A percentile compares a stretch with the other conserved stretches of the same genome.
Evolutionary conservation across 139 green algal species (phyloP).

Genomic region (Diplosphaera chodatii): DNA sequence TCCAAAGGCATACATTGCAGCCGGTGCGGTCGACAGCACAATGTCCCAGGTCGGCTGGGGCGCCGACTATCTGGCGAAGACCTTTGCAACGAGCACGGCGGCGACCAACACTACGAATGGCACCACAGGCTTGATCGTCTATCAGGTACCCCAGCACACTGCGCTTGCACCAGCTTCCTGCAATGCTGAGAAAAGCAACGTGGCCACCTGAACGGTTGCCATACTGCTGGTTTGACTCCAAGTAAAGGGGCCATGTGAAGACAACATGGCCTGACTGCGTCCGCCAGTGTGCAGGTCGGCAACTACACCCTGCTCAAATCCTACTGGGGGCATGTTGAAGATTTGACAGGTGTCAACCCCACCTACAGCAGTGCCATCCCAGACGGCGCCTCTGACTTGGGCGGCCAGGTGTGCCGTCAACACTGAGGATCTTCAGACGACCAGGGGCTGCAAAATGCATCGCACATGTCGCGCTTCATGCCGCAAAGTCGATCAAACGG

Average conservation of each 20-base stretch:
- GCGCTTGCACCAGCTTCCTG: no score
- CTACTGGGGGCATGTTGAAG: slow-evolving; percentile 16
- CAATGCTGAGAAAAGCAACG: no score
- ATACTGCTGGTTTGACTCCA: no score
- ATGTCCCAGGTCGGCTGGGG: slow-evolving; percentile 47
- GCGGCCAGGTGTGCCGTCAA: slow-evolving; percentile 27
- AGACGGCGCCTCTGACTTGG: slow-evolving; percentile 38
- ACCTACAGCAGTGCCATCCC: slow-evolving; percentile 7
- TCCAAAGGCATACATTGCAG: slow-evolving; percentile 27
- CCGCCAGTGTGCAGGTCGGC: slow-evolving; percentile 10
- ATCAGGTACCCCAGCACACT: slow-evolving; percentile 23
- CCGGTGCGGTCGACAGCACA: not conserved
- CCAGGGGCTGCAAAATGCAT: no score
- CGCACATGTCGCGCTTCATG: no score
- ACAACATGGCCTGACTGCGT: no score
- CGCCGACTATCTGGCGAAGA: slow-evolving; percentile 64
- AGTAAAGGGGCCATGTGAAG: no score
- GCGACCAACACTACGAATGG: not conserved
- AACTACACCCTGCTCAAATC: slow-evolving; percentile 14
- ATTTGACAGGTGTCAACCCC: slow-evolving; percentile 10
- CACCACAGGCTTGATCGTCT: slow-evolving; percentile 12
- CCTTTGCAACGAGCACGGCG: not conserved
- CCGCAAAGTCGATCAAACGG: no score
- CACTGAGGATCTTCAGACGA: no score
- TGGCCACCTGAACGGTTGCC: no score